phyloP scores from a whole-genome alignment of 2,329 filamentous ascomycete species.

The Gnomoniopsis smithogilvyi region DNA sequence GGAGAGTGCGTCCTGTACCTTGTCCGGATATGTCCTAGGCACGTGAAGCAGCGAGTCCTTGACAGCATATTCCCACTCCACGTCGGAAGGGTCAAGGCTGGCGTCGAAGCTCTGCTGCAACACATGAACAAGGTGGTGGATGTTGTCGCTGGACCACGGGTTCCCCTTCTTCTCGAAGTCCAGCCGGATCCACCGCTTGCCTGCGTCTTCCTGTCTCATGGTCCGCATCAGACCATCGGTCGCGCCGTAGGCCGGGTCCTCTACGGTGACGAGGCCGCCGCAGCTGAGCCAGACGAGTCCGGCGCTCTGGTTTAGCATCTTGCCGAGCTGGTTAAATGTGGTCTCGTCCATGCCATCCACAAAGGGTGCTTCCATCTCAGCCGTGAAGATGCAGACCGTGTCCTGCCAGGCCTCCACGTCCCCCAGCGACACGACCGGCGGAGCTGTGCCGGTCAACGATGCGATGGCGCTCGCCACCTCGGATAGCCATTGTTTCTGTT shows the following conservation, averaged over 20 bases:
- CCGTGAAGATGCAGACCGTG: conserved; percentile 6
- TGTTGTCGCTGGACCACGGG: conserved; percentile 16
- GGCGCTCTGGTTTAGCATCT: not conserved
- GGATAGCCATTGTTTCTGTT: too few species aligned
- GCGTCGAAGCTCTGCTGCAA: conserved; percentile 18
- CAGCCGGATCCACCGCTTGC: conserved; percentile 17
- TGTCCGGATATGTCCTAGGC: conserved; percentile 13
- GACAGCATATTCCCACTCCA: conserved; percentile 22
- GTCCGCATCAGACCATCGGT: conserved; percentile 18
- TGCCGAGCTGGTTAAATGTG: conserved; percentile 7
- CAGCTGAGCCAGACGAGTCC: conserved; percentile 19
- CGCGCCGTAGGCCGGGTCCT: not conserved
- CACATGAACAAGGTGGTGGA: conserved; percentile 17
- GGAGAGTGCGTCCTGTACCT: not conserved
- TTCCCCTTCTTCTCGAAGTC: conserved; percentile 16
- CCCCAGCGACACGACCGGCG: not conserved
- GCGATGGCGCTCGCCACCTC: not conserved
- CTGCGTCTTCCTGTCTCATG: conserved; percentile 12
- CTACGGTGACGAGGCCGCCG: not conserved
- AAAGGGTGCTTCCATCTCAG: conserved; percentile 17
- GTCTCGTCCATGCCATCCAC: conserved; percentile 13
- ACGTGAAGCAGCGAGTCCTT: conserved; percentile 17
- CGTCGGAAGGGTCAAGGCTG: not conserved
- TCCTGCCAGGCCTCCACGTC: conserved; percentile 4
- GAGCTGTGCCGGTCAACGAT: too few species aligned